Conservation (phyloP, 352 stramenopile genomes). For the Phytophthora idaei region DNA sequence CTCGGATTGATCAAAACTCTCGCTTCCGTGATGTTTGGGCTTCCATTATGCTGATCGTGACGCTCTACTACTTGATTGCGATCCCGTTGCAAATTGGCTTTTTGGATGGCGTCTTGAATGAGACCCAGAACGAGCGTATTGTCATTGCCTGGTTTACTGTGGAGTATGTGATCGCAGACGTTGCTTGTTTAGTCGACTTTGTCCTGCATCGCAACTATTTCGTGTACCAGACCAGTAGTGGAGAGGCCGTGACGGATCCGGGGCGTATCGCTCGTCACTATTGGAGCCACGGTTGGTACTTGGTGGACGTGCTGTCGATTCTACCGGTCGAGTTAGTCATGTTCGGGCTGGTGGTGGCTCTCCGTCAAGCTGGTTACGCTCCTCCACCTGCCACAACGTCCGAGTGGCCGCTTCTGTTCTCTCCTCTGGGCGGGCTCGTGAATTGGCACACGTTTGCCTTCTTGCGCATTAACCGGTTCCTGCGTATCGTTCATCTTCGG, state of each 20-base stretch:
- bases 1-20: constrained; percentile 27
- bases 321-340: constrained; percentile 58
- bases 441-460: constrained; percentile 63
- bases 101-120: constrained; percentile 53
- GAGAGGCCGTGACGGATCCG: constrained; percentile 46
- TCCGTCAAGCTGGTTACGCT: constrained; percentile 24
- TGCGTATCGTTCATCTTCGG: constrained; percentile 58
- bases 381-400: constrained; percentile 31
- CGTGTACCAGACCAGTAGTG: constrained; percentile 47
- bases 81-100: constrained; percentile 71
- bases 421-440: constrained; percentile 22
- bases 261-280: constrained; percentile 49
- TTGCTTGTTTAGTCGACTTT: constrained; percentile 57
- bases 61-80: constrained; percentile 58
- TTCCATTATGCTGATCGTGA: constrained; percentile 57
- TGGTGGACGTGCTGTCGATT: constrained; percentile 57
- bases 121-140: constrained; percentile 19
- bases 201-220: constrained; percentile 65
- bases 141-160: constrained; percentile 50
- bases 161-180: constrained; percentile 61
- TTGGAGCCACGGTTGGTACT: constrained; percentile 48
- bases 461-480: constrained; percentile 53
- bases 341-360: constrained; percentile 23
- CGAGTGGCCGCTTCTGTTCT: constrained; percentile 20
- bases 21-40: constrained; percentile 59